phyloP scores from a whole-genome alignment of 2,329 filamentous ascomycete species.

The Fusarium lyarnte region DNA sequence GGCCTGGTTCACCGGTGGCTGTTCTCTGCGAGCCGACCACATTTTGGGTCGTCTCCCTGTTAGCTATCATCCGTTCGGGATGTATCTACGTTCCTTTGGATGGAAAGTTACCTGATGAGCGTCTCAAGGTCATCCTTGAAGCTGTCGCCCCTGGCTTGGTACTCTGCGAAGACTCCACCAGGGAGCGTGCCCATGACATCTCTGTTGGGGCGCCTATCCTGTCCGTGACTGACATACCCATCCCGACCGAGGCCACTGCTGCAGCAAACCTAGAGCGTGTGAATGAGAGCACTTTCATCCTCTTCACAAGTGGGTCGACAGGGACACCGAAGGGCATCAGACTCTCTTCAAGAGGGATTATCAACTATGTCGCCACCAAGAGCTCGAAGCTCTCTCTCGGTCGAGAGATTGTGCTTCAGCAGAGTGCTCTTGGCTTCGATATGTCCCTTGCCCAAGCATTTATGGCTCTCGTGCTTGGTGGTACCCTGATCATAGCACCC shows the following conservation, averaged over 20 bases:
- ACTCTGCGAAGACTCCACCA: not conserved
- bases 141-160: not conserved
- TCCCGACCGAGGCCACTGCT: accelerated
- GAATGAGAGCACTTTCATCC: not conserved
- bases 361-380: not conserved
- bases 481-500: accelerated
- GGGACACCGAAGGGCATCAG: not conserved
- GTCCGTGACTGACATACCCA: not conserved
- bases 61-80: not conserved
- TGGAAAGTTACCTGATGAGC: not conserved
- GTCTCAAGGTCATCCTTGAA: not conserved
- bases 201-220: not conserved
- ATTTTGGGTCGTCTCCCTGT: not conserved
- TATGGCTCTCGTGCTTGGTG: not conserved
- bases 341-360: not conserved
- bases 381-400: not conserved
- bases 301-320: not conserved
- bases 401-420: not conserved
- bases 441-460: not conserved
- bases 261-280: not conserved
- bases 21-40: not conserved
- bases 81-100: not conserved
- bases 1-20: not conserved
- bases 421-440: not conserved
- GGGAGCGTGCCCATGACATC: accelerated